phyloP scores from a whole-genome alignment of 495 filamentous ascomycete species.

The Lasiosphaeriaceae sp. region DNA sequence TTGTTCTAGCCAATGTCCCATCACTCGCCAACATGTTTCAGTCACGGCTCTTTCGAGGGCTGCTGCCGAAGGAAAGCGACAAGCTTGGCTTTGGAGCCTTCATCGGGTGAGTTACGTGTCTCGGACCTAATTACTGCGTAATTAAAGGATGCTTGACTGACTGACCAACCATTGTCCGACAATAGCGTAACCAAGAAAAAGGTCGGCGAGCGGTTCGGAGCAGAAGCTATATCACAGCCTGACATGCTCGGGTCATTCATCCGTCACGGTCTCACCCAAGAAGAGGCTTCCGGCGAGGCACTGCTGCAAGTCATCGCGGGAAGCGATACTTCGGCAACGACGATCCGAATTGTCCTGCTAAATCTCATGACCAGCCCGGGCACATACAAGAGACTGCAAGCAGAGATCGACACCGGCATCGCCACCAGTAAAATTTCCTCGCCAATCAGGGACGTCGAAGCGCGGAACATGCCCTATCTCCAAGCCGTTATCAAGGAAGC shows the following conservation, averaged over 20 bases:
- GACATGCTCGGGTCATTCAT: constrained; percentile 41
- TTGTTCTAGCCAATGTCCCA: constrained; percentile 34
- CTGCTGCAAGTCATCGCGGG: constrained; percentile 52
- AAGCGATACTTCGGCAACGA: constrained; percentile 59
- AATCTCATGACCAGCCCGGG: constrained; percentile 43
- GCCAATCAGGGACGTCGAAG: constrained; percentile 37
- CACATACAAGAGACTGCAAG: constrained; percentile 50
- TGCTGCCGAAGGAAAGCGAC: constrained; percentile 55
- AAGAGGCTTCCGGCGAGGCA: constrained; percentile 32
- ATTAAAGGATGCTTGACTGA: not conserved
- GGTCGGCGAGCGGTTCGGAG: constrained; percentile 31
- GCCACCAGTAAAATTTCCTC: constrained; percentile 29
- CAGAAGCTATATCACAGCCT: constrained; percentile 18
- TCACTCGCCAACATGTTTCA: constrained; percentile 49
- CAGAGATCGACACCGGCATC: constrained; percentile 49
- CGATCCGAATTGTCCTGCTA: constrained; percentile 49
- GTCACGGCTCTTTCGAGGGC: constrained; percentile 49
- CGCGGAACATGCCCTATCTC: constrained; percentile 39
- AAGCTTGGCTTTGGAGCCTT: constrained; percentile 48
- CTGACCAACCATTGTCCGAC: not conserved
- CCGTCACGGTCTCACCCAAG: constrained; percentile 23
- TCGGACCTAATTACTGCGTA: not conserved
- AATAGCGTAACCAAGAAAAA: constrained; percentile 24
- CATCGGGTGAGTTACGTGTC: constrained; percentile 32
- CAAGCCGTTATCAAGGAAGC: constrained; percentile 51